Percentiles rank a stretch among this genome's conserved stretches.
phyloP scores from a whole-genome alignment of 2,329 filamentous ascomycete genomes.

The Pyrenophora graminea region DNA sequence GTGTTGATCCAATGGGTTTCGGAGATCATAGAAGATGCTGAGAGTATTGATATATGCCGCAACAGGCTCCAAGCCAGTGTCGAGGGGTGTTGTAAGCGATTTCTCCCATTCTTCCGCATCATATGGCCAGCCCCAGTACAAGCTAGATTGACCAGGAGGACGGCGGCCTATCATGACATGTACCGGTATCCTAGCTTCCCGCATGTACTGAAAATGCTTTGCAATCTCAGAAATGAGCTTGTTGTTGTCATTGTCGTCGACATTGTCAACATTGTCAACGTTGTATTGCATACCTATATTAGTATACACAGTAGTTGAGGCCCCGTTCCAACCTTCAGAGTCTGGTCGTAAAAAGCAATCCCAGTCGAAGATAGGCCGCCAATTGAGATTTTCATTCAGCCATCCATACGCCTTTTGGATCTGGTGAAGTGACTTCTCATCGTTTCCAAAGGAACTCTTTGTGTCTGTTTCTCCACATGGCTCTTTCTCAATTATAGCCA shows the following conservation, averaged over 20 bases:
- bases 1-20: constrained; percentile 23
- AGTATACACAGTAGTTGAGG: neutral
- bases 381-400: constrained; percentile 25
- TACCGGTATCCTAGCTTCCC: constrained; percentile 21
- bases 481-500: constrained; percentile 19
- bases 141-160: constrained; percentile 14
- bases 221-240: neutral
- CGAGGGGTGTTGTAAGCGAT: constrained; percentile 16
- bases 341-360: constrained; percentile 23
- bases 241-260: neutral
- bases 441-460: no score
- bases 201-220: constrained; percentile 20
- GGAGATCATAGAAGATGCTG: constrained; percentile 32
- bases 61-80: constrained; percentile 20
- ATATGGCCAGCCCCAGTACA: constrained; percentile 30
- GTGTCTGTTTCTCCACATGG: no score
- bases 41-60: constrained; percentile 24
- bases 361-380: constrained; percentile 37
- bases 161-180: constrained; percentile 32
- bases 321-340: neutral
- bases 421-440: no score
- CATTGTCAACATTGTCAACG: no score
- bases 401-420: constrained; percentile 19
- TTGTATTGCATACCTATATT: no score
- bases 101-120: constrained; percentile 16